Base-by-base conservation (phyloP, 805 yeast genomes). In the Millerago galiae region DNA sequence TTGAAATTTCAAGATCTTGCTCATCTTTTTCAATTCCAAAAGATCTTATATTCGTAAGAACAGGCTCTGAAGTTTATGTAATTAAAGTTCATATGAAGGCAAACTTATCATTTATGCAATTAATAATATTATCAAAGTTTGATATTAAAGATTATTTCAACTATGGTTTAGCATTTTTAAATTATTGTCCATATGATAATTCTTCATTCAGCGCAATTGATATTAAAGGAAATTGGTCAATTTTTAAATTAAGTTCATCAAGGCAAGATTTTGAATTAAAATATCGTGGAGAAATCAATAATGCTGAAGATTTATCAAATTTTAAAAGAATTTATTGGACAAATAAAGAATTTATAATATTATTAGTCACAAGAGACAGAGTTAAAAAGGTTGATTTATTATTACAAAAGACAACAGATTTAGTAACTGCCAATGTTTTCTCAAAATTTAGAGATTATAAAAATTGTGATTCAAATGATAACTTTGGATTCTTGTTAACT, bases 261-360 rank as follows among this genome's bases (percentile, higher is more conserved):
- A n/a, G 11, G 9, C 7, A 13, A 8, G 31, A 27, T 3, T 29
- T 24, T 27, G 6, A 35, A 7, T 8, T 25, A 8, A 3, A 35
- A 21, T 31, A 34, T 14, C 26, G 46, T 53, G 47, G 65, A 50
- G 16, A 42, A 30, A 18, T 46, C 31, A 18, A 48, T 45, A 77
- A 76, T 46, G 66, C 72, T 0, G 62, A 61, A 2, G 85, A 79
- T 41, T 49, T 79, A 2, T 80, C 87, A 0, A 64, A 66, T 27
- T 79, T 81, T 70, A 79, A 73, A 46, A 66, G 66, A 44, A 59
- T 79, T 1, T 46, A 56, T 3, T 79, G 83, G 81, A 58, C 73
- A 0, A 49, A 57, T 2, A 48, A 58, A 15, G 40, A 47, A 35
- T 42, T 60, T 17, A 44, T 58, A 42, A 24, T 74, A 28, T 35